Evolutionary conservation across 1,139 yeast species (phyloP), one percentile per base, ranked within the genome.

Genomic region (Torulaspora globosa): DNA sequence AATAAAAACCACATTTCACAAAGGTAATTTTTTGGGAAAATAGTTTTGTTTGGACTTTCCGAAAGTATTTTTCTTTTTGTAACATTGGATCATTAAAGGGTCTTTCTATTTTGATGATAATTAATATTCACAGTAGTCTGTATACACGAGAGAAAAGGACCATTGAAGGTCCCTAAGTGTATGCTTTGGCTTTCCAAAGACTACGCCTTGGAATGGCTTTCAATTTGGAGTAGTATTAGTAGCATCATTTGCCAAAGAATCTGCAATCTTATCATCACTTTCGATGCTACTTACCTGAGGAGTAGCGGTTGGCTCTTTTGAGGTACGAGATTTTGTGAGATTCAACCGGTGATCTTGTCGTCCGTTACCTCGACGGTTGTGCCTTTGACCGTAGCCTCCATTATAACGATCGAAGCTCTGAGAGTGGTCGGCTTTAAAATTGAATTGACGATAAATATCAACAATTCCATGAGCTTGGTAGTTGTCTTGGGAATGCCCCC

Each of bases 371-470:
- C 42, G 36, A 14, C 26, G n/a, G n/a, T 31, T 39, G 12, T 27
- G 31, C 26, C 42, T 15, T 12, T 53, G 48, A 41, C 52, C 43
- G 34, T 40, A 44, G 23, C 38, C 33, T 14, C 47, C 47, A 32
- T 50, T 49, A 36, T 29, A 24, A 5, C 31, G 47, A 27, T 28
- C 35, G 15, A 36, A 16, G 27, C 35, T 28, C 12, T 32, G 37
- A 5, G 33, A 32, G 19, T 41, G 42, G 8, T 28, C 34, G 1
- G 38, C 34, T 14, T 26, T 40, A 11, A 34, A 18, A 12, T 29
- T 37, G 16, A 41, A 27, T n/a, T 15, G 44, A 5, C 36, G 39
- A 26, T 40, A 48, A 12, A 41, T 33, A 27, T 35, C 30, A 37
- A 44, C 21, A 18, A 39, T 44, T 16, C 41, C 33, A 23, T 35